A percentile compares a stretch with the other conserved stretches of the same genome.
phyloP scores from a whole-genome alignment of 345 rosid species.

The Xanthoceras sorbifolium region DNA sequence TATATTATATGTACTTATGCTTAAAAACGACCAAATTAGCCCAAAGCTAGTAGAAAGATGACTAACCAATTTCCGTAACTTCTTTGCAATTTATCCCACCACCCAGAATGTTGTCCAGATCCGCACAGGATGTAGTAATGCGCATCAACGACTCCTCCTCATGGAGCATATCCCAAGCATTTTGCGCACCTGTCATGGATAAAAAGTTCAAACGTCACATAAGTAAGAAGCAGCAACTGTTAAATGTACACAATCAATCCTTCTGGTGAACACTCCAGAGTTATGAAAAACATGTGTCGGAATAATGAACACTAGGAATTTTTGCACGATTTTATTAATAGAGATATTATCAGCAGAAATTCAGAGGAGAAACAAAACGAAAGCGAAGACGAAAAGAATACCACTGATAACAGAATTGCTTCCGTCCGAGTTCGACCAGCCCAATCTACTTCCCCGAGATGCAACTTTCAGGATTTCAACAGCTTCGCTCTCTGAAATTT shows the following conservation, averaged over 20 bases:
- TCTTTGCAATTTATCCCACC: conserved; percentile 91
- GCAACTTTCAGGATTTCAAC: conserved; percentile 52
- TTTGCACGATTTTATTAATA: too few species aligned
- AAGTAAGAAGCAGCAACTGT: not conserved
- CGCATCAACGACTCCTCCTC: conserved; percentile 65
- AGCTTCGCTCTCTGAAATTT: conserved; percentile 62
- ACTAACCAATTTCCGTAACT: conserved; percentile 90
- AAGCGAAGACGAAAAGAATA: conserved; percentile 23
- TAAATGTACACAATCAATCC: not conserved
- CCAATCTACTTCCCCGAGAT: conserved; percentile 26
- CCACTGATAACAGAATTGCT: conserved; percentile 44
- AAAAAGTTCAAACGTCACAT: not conserved
- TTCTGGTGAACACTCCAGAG: not conserved
- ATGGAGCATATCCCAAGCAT: conserved; percentile 90
- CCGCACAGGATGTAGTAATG: conserved; percentile 80
- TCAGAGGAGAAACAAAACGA: not conserved
- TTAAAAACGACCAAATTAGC: not conserved
- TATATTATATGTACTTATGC: not conserved
- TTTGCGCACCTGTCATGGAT: conserved; percentile 62
- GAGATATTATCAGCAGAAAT: not conserved
- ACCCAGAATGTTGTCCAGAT: conserved; percentile 77
- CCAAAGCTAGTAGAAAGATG: not conserved
- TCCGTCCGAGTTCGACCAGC: conserved; percentile 26
- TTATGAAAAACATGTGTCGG: too few species aligned
- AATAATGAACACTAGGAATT: too few species aligned